Conservation (phyloP, 2,329 filamentous ascomycete species). For the Dendrostoma leiphaemia region DNA sequence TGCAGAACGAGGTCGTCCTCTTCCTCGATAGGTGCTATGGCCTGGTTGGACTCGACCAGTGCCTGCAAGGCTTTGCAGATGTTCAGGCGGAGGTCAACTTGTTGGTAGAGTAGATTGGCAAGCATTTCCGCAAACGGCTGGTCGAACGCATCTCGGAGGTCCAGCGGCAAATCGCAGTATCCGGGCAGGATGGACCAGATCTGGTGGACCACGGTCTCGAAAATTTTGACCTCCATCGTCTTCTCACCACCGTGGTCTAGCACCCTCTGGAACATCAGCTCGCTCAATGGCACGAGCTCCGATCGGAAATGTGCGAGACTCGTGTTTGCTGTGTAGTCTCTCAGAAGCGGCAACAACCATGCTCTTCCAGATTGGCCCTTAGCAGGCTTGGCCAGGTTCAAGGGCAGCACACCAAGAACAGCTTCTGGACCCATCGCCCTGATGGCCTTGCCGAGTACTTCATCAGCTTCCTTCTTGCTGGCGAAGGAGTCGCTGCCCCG, state of each 20-base stretch:
- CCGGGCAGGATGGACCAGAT: conserved; percentile 93
- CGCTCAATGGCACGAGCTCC: conserved; percentile 86
- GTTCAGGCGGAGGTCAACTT: conserved; percentile 81
- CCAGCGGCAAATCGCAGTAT: conserved; percentile 89
- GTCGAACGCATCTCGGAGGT: conserved; percentile 75
- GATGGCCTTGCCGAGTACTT: conserved; percentile 83
- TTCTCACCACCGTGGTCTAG: conserved; percentile 82
- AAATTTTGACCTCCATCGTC: conserved; percentile 96
- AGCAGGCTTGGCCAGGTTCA: conserved; percentile 79
- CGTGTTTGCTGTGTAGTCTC: conserved; percentile 88
- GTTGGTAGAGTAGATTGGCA: conserved; percentile 88
- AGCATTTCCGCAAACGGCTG: conserved; percentile 86
- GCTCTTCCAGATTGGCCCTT: conserved; percentile 80
- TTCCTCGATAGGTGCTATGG: conserved; percentile 67
- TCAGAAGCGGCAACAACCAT: conserved; percentile 89
- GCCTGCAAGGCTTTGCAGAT: conserved; percentile 84
- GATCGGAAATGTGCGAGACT: conserved; percentile 79
- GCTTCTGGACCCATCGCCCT: conserved; percentile 86
- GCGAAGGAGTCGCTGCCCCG: conserved; percentile 84
- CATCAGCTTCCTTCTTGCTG: conserved; percentile 92
- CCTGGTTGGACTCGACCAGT: conserved; percentile 88
- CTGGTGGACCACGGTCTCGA: conserved; percentile 92
- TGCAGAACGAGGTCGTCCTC: conserved; percentile 75
- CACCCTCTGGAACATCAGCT: conserved; percentile 84
- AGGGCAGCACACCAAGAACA: conserved; percentile 76